Conservation (phyloP, 352 stramenopile genomes). For the Pythium rishiriense region DNA sequence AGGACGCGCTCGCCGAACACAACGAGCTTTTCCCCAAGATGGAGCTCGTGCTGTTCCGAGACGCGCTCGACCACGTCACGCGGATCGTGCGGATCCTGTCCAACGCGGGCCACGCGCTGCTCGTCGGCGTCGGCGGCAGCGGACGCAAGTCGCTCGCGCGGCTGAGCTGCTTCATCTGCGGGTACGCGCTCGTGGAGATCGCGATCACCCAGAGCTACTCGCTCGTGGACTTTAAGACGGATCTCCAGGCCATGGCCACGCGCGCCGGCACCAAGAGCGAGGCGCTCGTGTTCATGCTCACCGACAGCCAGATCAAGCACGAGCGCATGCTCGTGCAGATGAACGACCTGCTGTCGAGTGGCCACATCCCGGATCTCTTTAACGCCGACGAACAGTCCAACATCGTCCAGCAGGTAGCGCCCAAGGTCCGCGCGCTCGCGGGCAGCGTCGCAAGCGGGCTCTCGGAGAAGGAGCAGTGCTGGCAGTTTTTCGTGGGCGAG, state of each 20-base stretch:
- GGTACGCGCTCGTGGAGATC: conserved; percentile 88
- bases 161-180: conserved; percentile 91
- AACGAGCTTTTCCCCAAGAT: conserved; percentile 93
- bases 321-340: conserved; percentile 95
- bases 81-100: conserved; percentile 95
- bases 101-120: conserved; percentile 90
- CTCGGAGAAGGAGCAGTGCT: conserved; percentile 92
- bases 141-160: conserved; percentile 93
- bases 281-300: conserved; percentile 91
- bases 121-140: conserved; percentile 93
- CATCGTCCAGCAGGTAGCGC: conserved; percentile 87
- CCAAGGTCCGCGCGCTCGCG: conserved; percentile 79
- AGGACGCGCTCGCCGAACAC: conserved; percentile 91
- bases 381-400: conserved; percentile 88
- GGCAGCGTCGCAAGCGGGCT: conserved; percentile 20
- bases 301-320: conserved; percentile 94
- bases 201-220: conserved; percentile 89
- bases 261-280: conserved; percentile 93
- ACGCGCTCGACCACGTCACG: conserved; percentile 94
- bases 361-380: conserved; percentile 93
- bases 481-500: conserved; percentile 90
- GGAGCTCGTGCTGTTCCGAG: conserved; percentile 96
- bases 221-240: conserved; percentile 93
- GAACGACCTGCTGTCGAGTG: conserved; percentile 93
- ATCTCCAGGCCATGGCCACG: conserved; percentile 90